These are phyloP conservation scores for Pecoramyces ruminantium DNA, from an alignment of 192 early-diverging fungal species.

Conservation along the genomic window DNA sequence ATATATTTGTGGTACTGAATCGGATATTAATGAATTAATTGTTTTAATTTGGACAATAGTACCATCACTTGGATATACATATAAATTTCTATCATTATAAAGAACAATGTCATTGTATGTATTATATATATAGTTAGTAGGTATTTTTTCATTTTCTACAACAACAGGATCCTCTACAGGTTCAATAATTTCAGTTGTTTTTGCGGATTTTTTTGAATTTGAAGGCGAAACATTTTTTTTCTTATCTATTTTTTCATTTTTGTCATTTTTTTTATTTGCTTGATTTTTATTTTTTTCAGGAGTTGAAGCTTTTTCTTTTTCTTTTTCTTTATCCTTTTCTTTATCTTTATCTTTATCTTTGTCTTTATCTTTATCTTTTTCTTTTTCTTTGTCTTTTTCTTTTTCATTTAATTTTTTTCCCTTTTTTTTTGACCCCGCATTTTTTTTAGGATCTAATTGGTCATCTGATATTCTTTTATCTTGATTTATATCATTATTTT, in stretches of 20 bases:
- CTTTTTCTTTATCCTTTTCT: neutral
- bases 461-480: neutral
- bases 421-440: neutral
- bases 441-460: neutral
- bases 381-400: neutral
- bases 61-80: neutral
- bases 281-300: neutral
- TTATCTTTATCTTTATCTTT: too few relatives aligned
- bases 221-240: neutral
- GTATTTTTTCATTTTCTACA: neutral
- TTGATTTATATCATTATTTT: neutral
- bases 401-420: neutral
- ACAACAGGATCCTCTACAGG: neutral
- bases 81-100: neutral
- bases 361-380: neutral
- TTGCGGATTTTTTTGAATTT: neutral
- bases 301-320: neutral
- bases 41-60: neutral
- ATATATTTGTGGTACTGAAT: neutral
- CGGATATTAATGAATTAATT: neutral
- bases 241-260: neutral
- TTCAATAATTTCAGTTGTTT: neutral
- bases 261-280: neutral
- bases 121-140: neutral
- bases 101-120: neutral